These are phyloP conservation scores for Euphorbia celastroides DNA, from an alignment of 441 rosid species.

Conservation along the genomic window DNA sequence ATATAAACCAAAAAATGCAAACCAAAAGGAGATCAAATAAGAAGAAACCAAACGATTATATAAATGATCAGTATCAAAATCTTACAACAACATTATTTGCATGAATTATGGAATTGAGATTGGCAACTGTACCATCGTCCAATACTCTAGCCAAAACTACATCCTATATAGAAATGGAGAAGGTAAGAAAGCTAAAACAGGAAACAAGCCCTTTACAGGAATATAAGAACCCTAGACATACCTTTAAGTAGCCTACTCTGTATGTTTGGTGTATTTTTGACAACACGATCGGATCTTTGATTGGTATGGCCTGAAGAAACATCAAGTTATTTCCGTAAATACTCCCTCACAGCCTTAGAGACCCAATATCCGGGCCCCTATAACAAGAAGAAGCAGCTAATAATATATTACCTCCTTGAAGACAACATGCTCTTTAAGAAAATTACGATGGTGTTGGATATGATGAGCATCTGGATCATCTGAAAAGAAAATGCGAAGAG, in stretches of 20 bases:
- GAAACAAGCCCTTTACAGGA: conserved; percentile 2
- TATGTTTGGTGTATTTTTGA: conserved; percentile 98
- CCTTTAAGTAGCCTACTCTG: conserved; percentile 97
- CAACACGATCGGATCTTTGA: conserved; percentile 70
- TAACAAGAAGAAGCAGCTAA: conserved; percentile 6
- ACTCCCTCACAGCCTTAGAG: background rate
- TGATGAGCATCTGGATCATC: conserved; percentile 87
- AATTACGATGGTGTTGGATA: conserved; percentile 76
- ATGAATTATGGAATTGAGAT: conserved; percentile 88
- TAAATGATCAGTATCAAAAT: conserved; percentile 14
- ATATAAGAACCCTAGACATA: conserved; percentile 24
- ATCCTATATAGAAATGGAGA: conserved; percentile 50
- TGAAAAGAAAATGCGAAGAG: conserved; percentile 28
- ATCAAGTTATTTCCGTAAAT: background rate
- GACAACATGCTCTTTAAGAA: conserved; percentile 86
- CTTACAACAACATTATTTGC: conserved; percentile 93
- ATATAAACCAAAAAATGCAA: background rate
- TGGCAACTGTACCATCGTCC: conserved; percentile 87
- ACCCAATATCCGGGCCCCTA: background rate
- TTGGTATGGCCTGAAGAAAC: conserved; percentile 51
- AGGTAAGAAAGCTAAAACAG: conserved; percentile 23
- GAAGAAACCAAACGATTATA: background rate
- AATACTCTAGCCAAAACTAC: conserved; percentile 91
- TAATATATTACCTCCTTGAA: conserved; percentile 75
- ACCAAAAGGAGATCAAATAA: background rate